Base-by-base conservation (phyloP, 2,329 filamentous ascomycete species). In the Pseudogymnoascus sp. region DNA sequence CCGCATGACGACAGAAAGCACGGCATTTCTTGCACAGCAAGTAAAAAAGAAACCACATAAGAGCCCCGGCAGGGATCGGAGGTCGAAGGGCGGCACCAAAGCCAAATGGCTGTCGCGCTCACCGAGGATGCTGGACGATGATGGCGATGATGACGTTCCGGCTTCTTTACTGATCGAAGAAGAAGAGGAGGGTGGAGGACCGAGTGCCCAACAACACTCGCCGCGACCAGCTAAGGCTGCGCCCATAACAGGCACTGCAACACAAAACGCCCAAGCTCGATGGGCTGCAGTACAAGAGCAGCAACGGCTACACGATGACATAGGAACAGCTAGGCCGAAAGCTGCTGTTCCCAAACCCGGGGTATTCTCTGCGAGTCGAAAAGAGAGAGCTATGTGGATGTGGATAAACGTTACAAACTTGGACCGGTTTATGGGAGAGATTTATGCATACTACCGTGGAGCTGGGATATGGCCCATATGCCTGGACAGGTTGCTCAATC, bases 391-490 rank as follows among this genome's bases (percentile, higher is more conserved):
- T 18, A 80, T 90, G 78, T 90, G 86, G 84, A 80, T 84, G 65
- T 91, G 87, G 84, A 84, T 86, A 16, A 90, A 90, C 69, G 86
- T 89, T 40, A 81, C 82, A 63, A 88, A 90, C 69, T 73, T 91
- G 63, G 88, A 91, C 71, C 83, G 82, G 61, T 90, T 90, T 70
- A 77, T 91, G 65, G 79, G 80, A 62, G 83, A 89, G 50, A 85
- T 89, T 6, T 91, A 90, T 72, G 77, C 81, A 56, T 90, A 90
- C 74, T 90, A 84, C 69, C 75, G 80, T 40, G 83, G 83, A 6
- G 84, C 87, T 70, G 88, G 88, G 5, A 85, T 89, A 60, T 88
- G 83, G 78, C 89, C 85, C 47, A 89, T 90, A 59, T 67, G 87
- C 18, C 75, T 90, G 25, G 79, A 79, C 63, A 77, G 82, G 50